Base-by-base conservation (phyloP, 805 yeast species). In the Debaryomyces tyrocola region DNA sequence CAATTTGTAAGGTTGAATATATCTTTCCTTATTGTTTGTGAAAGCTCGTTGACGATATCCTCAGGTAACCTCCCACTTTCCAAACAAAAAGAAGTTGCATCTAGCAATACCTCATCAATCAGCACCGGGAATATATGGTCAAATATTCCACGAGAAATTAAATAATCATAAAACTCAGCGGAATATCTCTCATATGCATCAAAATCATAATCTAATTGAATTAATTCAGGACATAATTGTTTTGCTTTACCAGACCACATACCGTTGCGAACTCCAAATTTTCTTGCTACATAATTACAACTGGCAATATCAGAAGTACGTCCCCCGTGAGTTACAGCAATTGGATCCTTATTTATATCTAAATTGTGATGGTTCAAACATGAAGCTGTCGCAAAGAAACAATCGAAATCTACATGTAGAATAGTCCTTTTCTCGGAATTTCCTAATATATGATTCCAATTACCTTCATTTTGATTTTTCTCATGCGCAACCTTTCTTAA, bases 331-430 rank as follows among this genome's bases (percentile, higher is more conserved):
- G 85, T 74, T 71, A 72, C 96, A 69, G 66, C 92, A 64, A 59
- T 85, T 70, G 75, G 85, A 64, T 54, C 69, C 48, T 37, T 74
- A 31, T 55, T 65, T 49, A 80, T 75, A 48, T 79, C 80, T 14
- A 84, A 59, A 2, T 81, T 73, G 0, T 86, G 84, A 36, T 73
- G 69, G 12, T 67, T 72, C 45, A 83, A 66, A 2, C 88, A 78
- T 0, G 97, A 87, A 0, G 86, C 97, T 0, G 95, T 78, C 2
- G 91, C 97, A 66, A 92, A 92, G 58, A 94, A 92, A 53, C 96
- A 90, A 63, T 92, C 99, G 63, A 90, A 92, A 62, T 92, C 99
- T 29, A 92, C 75, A 62, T 92, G 97, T 45, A 91, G 60, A 8
- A 91, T 78, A 1, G 77, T 60, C 29, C 56, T 57, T 20, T 41